Percentiles rank a stretch among this genome's conserved stretches.
Evolutionary conservation across 768 basidiomycete species (phyloP).

Genomic region (Tephrocybe sp.): DNA sequence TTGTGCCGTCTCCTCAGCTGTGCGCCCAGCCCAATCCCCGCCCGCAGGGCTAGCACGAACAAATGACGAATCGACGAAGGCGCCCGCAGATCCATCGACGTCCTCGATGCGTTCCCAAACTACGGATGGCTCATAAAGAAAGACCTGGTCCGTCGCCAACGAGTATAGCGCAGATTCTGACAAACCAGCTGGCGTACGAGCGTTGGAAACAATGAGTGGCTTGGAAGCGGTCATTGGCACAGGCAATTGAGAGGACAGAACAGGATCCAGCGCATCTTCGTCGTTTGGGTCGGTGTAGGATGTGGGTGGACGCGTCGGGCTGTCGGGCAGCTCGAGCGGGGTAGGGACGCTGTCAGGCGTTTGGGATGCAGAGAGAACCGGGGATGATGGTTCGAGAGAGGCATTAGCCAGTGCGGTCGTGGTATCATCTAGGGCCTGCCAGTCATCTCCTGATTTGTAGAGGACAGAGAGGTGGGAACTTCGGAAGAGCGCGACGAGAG

Average conservation of each 20-base stretch:
- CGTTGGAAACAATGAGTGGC: no score
- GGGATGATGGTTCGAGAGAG: slow-evolving; percentile 2
- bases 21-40: slow-evolving; percentile 78
- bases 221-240: neutral
- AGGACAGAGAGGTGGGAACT: slow-evolving; percentile 89
- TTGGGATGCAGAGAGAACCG: slow-evolving; percentile 1
- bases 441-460: slow-evolving; percentile 49
- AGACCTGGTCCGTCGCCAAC: slow-evolving; percentile 84
- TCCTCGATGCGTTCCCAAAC: slow-evolving; percentile 94
- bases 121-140: slow-evolving; percentile 72
- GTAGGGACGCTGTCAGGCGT: slow-evolving; percentile 10
- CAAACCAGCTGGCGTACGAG: no score
- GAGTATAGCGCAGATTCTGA: slow-evolving; percentile 59
- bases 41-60: slow-evolving; percentile 63
- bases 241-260: neutral
- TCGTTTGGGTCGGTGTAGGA: slow-evolving; percentile 15
- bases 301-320: neutral
- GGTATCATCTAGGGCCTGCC: slow-evolving; percentile 13
- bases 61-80: slow-evolving; percentile 79
- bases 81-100: slow-evolving; percentile 75
- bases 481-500: slow-evolving; percentile 84
- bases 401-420: neutral
- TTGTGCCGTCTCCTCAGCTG: slow-evolving; percentile 58
- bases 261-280: neutral
- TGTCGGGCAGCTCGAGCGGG: slow-evolving; percentile 4